These are phyloP conservation scores for Dimargaris cristalligena DNA, from an alignment of 192 early-diverging fungal species.

Conservation along the genomic window DNA sequence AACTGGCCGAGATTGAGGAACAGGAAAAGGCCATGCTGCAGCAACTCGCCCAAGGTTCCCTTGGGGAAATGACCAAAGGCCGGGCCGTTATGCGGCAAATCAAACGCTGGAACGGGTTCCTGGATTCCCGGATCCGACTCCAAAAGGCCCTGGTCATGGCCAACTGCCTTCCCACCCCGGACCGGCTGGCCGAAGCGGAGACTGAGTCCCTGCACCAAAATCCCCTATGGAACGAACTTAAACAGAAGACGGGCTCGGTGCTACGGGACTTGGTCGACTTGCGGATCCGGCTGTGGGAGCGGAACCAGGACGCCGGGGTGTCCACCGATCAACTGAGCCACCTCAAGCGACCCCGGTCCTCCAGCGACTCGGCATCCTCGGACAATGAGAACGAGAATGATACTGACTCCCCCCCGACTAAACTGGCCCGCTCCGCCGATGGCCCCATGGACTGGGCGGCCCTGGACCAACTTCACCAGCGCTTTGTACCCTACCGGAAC, in stretches of 20 bases:
- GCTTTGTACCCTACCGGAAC: conserved; percentile 65
- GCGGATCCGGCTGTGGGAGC: conserved; percentile 16
- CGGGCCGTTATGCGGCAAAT: conserved; percentile 79
- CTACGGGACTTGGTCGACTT: conserved; percentile 17
- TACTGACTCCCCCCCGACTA: neutral
- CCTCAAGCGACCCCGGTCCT: conserved; percentile 16
- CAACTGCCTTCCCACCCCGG: conserved; percentile 57
- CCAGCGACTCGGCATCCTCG: neutral
- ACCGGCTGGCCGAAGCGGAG: neutral
- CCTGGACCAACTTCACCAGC: neutral
- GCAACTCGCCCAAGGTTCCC: conserved; percentile 51
- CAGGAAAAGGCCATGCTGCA: conserved; percentile 75
- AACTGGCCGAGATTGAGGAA: conserved; percentile 56
- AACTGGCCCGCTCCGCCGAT: neutral
- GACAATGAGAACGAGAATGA: neutral
- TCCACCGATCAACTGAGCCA: neutral
- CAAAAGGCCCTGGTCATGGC: conserved; percentile 59
- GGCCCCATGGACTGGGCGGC: neutral
- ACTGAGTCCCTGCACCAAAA: neutral
- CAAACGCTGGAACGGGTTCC: conserved; percentile 59
- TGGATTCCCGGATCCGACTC: conserved; percentile 76
- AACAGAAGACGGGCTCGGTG: conserved; percentile 15
- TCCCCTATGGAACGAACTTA: neutral
- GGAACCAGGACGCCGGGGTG: conserved; percentile 11
- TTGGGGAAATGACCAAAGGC: conserved; percentile 78